Conservation (phyloP, 768 basidiomycete genomes). For the Hericium coralloides region DNA sequence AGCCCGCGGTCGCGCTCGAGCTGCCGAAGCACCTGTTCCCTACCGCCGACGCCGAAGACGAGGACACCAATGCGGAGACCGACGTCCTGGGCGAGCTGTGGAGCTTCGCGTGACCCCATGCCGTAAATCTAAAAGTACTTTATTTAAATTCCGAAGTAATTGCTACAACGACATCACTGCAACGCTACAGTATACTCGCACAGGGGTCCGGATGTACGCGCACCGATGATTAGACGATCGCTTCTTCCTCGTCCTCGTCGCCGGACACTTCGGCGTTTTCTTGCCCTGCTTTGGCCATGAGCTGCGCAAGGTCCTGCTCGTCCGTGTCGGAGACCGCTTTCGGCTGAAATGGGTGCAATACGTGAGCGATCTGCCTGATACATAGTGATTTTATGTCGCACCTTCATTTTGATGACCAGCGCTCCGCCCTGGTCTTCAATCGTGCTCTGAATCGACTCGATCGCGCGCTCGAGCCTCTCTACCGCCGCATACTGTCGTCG, state of each 20-base stretch:
- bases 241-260: conserved; percentile 72
- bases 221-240: neutral
- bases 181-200: neutral
- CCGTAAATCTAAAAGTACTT: neutral
- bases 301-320: conserved; percentile 92
- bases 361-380: neutral
- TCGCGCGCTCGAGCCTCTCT: conserved; percentile 87
- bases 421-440: conserved; percentile 83
- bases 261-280: conserved; percentile 97
- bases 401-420: conserved; percentile 95
- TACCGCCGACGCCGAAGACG: neutral
- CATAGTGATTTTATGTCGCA: conserved; percentile 20
- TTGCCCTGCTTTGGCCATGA: conserved; percentile 90
- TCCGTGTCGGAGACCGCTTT: conserved; percentile 97
- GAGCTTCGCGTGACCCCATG: conserved; percentile 15
- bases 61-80: conserved; percentile 20
- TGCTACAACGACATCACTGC: neutral
- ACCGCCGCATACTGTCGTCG: conserved; percentile 68
- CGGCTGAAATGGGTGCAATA: conserved; percentile 42
- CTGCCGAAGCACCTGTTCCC: conserved; percentile 12
- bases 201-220: too few species aligned
- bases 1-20: conserved; percentile 43
- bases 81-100: conserved; percentile 33
- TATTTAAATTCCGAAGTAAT: neutral
- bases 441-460: conserved; percentile 78